A percentile compares a stretch with the other conserved stretches of the same genome.
Evolutionary conservation across 257 asterid species (phyloP).

Genomic region (Nicotiana sylvestris): DNA sequence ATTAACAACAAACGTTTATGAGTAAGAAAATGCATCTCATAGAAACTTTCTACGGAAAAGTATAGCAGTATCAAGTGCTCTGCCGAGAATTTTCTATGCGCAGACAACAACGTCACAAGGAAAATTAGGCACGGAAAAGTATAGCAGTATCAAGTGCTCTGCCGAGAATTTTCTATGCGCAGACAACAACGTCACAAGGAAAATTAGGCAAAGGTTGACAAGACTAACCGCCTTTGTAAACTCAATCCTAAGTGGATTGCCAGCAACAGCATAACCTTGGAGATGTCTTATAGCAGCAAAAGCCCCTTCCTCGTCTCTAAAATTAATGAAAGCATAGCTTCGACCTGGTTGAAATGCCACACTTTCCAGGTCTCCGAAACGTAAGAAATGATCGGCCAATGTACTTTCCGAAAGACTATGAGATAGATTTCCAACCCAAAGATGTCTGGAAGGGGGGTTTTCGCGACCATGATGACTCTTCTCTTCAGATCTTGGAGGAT

Average conservation of each 20-base stretch:
- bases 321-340: slow-evolving; percentile 87
- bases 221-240: slow-evolving; percentile 99
- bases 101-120: slow-evolving; percentile 12
- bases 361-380: slow-evolving; percentile 77
- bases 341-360: slow-evolving; percentile 89
- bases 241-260: slow-evolving; percentile 86
- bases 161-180: slow-evolving; percentile 13
- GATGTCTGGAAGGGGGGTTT: slow-evolving; percentile 87
- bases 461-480: slow-evolving; percentile 48
- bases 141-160: background rate
- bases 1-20: background rate
- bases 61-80: background rate
- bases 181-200: slow-evolving; percentile 35
- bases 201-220: slow-evolving; percentile 58
- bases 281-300: slow-evolving; percentile 82
- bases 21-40: background rate
- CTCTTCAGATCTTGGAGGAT: slow-evolving; percentile 65
- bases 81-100: slow-evolving; percentile 11
- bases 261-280: slow-evolving; percentile 75
- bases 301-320: slow-evolving; percentile 62
- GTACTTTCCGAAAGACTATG: slow-evolving; percentile 55
- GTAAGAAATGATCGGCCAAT: slow-evolving; percentile 55
- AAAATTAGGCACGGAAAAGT: background rate
- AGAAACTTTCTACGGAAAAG: background rate
- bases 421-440: slow-evolving; percentile 87